Conservation (phyloP, 768 basidiomycete species). For the Cystofilobasidium bisporidii region DNA sequence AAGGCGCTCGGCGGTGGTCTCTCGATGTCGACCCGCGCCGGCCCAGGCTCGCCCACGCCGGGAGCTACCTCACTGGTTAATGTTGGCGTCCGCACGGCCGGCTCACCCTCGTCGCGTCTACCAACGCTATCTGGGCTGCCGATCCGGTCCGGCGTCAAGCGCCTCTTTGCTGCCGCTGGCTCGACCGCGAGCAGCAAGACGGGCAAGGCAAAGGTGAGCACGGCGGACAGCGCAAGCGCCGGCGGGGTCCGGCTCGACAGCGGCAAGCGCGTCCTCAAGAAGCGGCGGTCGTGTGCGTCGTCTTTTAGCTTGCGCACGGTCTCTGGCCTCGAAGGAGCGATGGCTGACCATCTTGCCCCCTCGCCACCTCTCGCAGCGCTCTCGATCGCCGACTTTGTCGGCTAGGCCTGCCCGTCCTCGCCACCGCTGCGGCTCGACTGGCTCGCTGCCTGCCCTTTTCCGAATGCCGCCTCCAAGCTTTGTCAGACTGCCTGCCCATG, state of each 20-base stretch:
- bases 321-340: too few species aligned
- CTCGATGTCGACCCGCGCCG: neutral
- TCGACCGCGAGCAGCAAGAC: neutral
- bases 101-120: neutral
- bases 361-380: neutral
- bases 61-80: neutral
- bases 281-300: too few species aligned
- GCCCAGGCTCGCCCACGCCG: neutral
- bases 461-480: too few species aligned
- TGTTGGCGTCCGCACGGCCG: neutral
- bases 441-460: neutral
- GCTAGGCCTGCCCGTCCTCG: neutral
- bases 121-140: neutral
- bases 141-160: neutral
- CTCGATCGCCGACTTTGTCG: too few species aligned
- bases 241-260: neutral
- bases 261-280: too few species aligned
- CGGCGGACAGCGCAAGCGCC: slow-evolving; percentile 31
- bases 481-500: too few species aligned
- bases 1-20: neutral
- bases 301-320: too few species aligned
- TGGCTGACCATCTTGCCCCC: neutral
- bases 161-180: neutral
- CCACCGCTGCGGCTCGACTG: neutral
- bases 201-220: neutral